Base-by-base conservation (phyloP, 805 yeast species). In the Phaffomyces thermotolerans region DNA sequence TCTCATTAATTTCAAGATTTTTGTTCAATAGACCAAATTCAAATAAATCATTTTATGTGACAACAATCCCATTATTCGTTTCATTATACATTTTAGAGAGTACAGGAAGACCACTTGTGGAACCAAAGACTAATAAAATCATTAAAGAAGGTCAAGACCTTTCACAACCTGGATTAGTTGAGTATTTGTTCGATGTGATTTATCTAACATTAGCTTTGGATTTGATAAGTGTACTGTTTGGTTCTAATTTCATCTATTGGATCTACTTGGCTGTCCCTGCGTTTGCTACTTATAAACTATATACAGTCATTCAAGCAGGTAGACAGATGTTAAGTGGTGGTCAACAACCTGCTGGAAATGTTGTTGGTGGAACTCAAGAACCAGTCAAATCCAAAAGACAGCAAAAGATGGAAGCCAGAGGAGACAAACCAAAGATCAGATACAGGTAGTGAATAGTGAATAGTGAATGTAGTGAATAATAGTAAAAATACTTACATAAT, bases 131-230 rank as follows among this genome's bases (percentile, higher is more conserved):
- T 36, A 61, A 64, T 6, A 69, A 66, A 49, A 58, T 75, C 44
- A 50, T 67, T 8, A 66, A 60, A 20, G 62, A 69, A 32, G 81
- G 81, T 1, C 69, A 68, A 37, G 80, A 78, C 49, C 60, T 78
- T 39, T 54, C 58, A 30, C 73, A 71, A 23, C 66, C 65, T 12
- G 81, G 81, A 0, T 56, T 76, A 12, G 69, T 68, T 32, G 81
- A 76, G 55, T 76, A 75, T 56, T 58, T 77, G 58, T 75, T 76
- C 49, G 84, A 78, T 53, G 50, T 74, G 32, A 62, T 78, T 36
- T 78, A 78, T 56, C 48, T 76, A 40, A 75, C 81, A 8, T 62
- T 77, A 59, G 47, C 69, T n/a, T 64, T 75, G 23, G 73, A 76
- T 46, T 36, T 71, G 1, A 64, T 76, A 15, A 65, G 67, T 57